A percentile compares a stretch with the other conserved stretches of the same genome.
Evolutionary conservation across 306 rosid genomes (phyloP).

Genomic region (Adenanthera pavonina): DNA sequence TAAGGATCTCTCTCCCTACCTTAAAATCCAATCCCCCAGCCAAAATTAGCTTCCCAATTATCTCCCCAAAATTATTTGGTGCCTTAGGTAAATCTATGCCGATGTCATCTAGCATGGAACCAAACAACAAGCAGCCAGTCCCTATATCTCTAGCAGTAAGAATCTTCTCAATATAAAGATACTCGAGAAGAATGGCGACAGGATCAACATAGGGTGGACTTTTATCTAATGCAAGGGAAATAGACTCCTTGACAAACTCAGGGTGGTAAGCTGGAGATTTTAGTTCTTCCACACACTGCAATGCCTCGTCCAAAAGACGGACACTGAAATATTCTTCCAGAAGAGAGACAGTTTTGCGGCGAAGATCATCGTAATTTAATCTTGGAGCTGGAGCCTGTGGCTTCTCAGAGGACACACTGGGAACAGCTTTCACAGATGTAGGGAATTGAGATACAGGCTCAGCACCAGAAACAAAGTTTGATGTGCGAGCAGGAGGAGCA

Average conservation of each 20-base stretch:
- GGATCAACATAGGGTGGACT: conserved; percentile 73
- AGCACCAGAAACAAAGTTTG: conserved; percentile 43
- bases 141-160: conserved; percentile 63
- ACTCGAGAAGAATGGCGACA: conserved; percentile 67
- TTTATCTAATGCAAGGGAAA: conserved; percentile 75
- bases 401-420: conserved; percentile 54
- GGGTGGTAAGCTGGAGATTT: conserved; percentile 74
- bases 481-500: conserved; percentile 57
- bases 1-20: conserved; percentile 68
- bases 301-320: conserved; percentile 81
- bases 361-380: conserved; percentile 55
- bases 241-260: conserved; percentile 92
- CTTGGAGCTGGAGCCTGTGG: conserved; percentile 59
- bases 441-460: conserved; percentile 59
- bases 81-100: conserved; percentile 87
- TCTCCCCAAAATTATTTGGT: conserved; percentile 83
- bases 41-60: conserved; percentile 66
- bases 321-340: conserved; percentile 82
- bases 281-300: conserved; percentile 89
- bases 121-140: conserved; percentile 80
- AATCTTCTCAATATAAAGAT: conserved; percentile 59
- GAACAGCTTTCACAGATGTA: conserved; percentile 52
- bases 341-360: conserved; percentile 66
- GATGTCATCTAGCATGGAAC: conserved; percentile 67
- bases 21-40: conserved; percentile 74